Base-by-base conservation (phyloP, 1,284 basidiomycete species). In the Cryptococcus jaspeensis region DNA sequence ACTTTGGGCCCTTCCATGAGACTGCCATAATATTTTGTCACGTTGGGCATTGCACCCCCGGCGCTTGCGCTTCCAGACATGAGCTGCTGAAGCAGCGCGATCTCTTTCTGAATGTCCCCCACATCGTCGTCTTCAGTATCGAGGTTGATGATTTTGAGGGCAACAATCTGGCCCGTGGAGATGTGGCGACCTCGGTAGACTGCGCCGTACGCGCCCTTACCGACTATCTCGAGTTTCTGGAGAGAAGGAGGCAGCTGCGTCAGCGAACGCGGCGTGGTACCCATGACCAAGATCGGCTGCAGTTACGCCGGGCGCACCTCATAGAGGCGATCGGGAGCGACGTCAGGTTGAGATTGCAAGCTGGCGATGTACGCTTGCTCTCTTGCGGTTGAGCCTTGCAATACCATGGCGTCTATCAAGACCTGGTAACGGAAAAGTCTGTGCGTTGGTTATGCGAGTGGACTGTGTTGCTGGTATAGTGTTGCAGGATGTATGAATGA, bases 51-150 rank as follows among this genome's bases (percentile, higher is more conserved):
- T 18, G 52, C 37, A 43, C 63, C 59, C 0, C 56, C 59, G 12
- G 54, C 46, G 1, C 61, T 60, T 18, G 55, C 40, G 12, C 51
- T 62, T 82, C 71, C 68, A 18, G 63, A 56, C 77, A 76, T 78
- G 41, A 99, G 84, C 72, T 95, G 91, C 50, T 90, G 89, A 35
- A 99, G 82, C 47, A 99, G 85, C 7, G 92, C 87, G 20, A 99
- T 92, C 78, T 99, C 96, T 62, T 90, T 88, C 78, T 98, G 95
- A 55, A 99, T 98, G 77, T 96, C 95, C 46, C 83, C 89, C 23
- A 98, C 93, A 75, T 99, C 96, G 76, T 97, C 94, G 74, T 94
- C 93, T 52, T 90, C 87, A 16, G 90, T 96, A 78, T 99, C 96
- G 61, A 99, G 87, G 75, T 99, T 92, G 80, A 99, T 97, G 73